phyloP scores from a whole-genome alignment of 306 rosid species.

The Ormosia emarginata region DNA sequence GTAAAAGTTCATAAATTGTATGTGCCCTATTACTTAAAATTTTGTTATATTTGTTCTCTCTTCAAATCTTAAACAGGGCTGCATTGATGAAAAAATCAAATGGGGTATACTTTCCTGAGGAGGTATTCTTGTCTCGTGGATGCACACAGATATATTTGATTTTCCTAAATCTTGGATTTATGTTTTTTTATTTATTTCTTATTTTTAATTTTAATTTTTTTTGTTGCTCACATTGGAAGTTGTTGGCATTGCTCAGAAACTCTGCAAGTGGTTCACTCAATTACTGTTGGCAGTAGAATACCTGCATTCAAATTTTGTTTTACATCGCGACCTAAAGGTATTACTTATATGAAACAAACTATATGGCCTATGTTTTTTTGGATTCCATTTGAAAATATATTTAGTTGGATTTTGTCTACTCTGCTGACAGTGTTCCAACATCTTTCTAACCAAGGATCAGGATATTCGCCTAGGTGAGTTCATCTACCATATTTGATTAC shows the following conservation, averaged over 20 bases:
- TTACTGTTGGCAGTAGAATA: constrained; percentile 83
- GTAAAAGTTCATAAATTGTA: constrained; percentile 3
- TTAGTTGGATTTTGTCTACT: constrained; percentile 24
- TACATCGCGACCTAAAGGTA: constrained; percentile 95
- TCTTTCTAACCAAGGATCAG: constrained; percentile 90
- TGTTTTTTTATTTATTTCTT: no score
- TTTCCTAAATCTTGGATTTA: neutral
- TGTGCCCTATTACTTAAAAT: neutral
- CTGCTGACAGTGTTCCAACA: constrained; percentile 83
- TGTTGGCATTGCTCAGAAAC: constrained; percentile 58
- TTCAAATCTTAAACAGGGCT: constrained; percentile 53
- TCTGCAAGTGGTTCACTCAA: constrained; percentile 92
- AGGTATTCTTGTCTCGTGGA: constrained; percentile 45
- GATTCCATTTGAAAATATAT: neutral
- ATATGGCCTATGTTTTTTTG: neutral
- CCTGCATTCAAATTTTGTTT: constrained; percentile 75
- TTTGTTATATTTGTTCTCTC: neutral
- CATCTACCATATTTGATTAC: constrained; percentile 12
- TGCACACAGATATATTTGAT: neutral
- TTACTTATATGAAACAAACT: neutral
- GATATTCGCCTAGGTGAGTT: constrained; percentile 89
- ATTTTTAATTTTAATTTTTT: neutral
- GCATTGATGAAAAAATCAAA: constrained; percentile 89
- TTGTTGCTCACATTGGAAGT: constrained; percentile 24
- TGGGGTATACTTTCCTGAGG: constrained; percentile 83